These are phyloP conservation scores for Cercospora janseana DNA, from an alignment of 2,329 filamentous ascomycete genomes.

Conservation along the genomic window DNA sequence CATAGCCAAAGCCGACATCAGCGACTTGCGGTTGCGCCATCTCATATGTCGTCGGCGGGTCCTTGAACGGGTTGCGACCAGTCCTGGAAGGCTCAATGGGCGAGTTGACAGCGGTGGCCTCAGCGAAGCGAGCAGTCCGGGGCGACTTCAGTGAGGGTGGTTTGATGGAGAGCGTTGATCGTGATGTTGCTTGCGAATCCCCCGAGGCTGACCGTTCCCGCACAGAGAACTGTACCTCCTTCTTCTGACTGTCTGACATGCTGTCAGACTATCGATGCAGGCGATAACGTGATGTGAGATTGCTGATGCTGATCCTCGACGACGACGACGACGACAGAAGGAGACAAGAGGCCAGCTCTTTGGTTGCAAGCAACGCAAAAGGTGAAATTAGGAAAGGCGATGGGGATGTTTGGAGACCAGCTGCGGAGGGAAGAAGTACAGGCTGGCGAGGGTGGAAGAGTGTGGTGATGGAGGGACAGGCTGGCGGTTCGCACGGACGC, in stretches of 20 bases:
- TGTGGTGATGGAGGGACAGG: constrained; percentile 15
- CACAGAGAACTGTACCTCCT: constrained; percentile 44
- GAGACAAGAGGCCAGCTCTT: constrained; percentile 37
- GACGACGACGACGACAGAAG: constrained; percentile 29
- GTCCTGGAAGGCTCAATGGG: constrained; percentile 60
- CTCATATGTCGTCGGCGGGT: constrained; percentile 56
- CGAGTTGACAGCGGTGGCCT: constrained; percentile 76
- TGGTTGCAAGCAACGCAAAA: constrained; percentile 26
- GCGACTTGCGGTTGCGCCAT: constrained; percentile 68
- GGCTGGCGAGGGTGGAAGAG: constrained; percentile 11
- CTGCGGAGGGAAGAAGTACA: constrained; percentile 24
- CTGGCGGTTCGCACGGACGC: constrained; percentile 31
- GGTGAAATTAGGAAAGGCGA: constrained; percentile 19
- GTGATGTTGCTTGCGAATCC: constrained; percentile 20
- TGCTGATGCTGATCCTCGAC: constrained; percentile 18
- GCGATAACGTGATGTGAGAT: constrained; percentile 16
- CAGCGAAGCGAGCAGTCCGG: constrained; percentile 74
- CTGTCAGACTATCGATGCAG: constrained; percentile 34
- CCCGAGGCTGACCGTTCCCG: constrained; percentile 40
- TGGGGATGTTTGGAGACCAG: constrained; percentile 27
- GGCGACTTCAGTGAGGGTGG: constrained; percentile 47
- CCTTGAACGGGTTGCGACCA: constrained; percentile 57
- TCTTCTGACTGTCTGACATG: constrained; percentile 50
- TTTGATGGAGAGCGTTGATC: constrained; percentile 30
- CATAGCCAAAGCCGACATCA: constrained; percentile 91